A percentile compares a stretch with the other conserved stretches of the same genome.
phyloP scores from a whole-genome alignment of 371 early-diverging fungal genomes.

The Mortierella sp. region DNA sequence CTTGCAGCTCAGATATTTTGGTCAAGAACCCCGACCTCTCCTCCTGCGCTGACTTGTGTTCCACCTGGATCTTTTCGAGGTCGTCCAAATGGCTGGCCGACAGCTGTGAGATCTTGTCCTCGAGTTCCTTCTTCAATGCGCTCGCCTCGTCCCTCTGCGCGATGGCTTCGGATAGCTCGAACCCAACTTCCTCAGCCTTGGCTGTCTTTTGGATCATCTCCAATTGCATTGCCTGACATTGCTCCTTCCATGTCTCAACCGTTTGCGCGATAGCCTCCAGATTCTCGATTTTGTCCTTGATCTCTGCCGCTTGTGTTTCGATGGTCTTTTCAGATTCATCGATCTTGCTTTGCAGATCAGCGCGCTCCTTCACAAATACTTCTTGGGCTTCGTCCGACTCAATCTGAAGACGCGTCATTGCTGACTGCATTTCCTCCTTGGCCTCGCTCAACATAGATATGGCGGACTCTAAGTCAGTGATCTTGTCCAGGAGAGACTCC shows the following conservation, averaged over 20 bases:
- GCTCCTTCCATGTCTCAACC: slow-evolving; percentile 35
- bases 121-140: slow-evolving; percentile 9
- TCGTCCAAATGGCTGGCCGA: background rate
- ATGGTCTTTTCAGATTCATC: slow-evolving; percentile 19
- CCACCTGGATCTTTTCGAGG: slow-evolving; percentile 44
- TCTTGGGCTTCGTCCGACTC: slow-evolving; percentile 6
- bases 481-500: slow-evolving; percentile 51
- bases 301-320: slow-evolving; percentile 14
- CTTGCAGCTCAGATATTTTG: slow-evolving; percentile 51
- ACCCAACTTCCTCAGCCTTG: slow-evolving; percentile 11
- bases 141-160: slow-evolving; percentile 29
- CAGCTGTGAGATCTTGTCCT: slow-evolving; percentile 11
- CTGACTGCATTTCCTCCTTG: slow-evolving; percentile 29
- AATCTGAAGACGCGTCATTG: slow-evolving; percentile 56
- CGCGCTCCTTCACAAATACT: slow-evolving; percentile 56
- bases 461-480: slow-evolving; percentile 53
- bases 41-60: slow-evolving; percentile 20
- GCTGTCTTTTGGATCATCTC: slow-evolving; percentile 37
- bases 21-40: slow-evolving; percentile 56
- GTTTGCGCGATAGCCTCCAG: slow-evolving; percentile 22
- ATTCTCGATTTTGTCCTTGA: slow-evolving; percentile 15
- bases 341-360: slow-evolving; percentile 35
- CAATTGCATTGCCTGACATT: slow-evolving; percentile 36
- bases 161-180: slow-evolving; percentile 13
- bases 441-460: slow-evolving; percentile 3